phyloP scores from a whole-genome alignment of 768 basidiomycete species.

The Suillus occidentalis region DNA sequence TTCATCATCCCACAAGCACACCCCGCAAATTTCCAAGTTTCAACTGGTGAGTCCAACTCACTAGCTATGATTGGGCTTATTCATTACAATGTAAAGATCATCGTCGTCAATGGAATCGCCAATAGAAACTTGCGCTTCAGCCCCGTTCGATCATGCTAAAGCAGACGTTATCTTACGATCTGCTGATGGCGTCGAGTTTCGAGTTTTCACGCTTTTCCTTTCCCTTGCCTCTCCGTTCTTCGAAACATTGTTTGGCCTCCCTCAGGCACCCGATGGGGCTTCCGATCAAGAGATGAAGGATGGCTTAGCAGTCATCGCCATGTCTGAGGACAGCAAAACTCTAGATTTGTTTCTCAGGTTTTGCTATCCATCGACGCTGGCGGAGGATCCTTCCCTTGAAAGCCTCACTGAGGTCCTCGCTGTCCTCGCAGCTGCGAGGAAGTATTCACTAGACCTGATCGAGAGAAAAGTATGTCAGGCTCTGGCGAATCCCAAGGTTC shows the following conservation, averaged over 20 bases:
- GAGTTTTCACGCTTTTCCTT: slow-evolving; percentile 27
- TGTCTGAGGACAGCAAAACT: slow-evolving; percentile 21
- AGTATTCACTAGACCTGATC: slow-evolving; percentile 22
- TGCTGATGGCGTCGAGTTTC: slow-evolving; percentile 27
- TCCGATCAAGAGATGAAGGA: slow-evolving; percentile 8
- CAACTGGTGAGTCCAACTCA: background rate
- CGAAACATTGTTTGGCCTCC: slow-evolving; percentile 26
- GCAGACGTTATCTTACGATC: slow-evolving; percentile 17
- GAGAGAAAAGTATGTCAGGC: slow-evolving; percentile 17
- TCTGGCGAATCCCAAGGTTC: slow-evolving; percentile 14
- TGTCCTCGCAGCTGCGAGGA: slow-evolving; percentile 23
- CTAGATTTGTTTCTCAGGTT: slow-evolving; percentile 21
- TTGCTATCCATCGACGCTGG: slow-evolving; percentile 26
- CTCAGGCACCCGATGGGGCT: slow-evolving; percentile 15
- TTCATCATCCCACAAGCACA: background rate
- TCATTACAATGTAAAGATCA: background rate
- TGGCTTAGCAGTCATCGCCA: slow-evolving; percentile 10
- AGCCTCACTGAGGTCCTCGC: slow-evolving; percentile 20
- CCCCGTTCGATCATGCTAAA: slow-evolving; percentile 12
- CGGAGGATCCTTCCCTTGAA: slow-evolving; percentile 18
- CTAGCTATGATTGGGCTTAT: background rate
- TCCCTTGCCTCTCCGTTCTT: slow-evolving; percentile 31
- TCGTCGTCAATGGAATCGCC: background rate
- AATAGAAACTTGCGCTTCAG: background rate
- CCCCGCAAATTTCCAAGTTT: background rate